Evolutionary conservation across 2,329 filamentous ascomycete species (phyloP).

Genomic region (Pyrenochaeta sp.): DNA sequence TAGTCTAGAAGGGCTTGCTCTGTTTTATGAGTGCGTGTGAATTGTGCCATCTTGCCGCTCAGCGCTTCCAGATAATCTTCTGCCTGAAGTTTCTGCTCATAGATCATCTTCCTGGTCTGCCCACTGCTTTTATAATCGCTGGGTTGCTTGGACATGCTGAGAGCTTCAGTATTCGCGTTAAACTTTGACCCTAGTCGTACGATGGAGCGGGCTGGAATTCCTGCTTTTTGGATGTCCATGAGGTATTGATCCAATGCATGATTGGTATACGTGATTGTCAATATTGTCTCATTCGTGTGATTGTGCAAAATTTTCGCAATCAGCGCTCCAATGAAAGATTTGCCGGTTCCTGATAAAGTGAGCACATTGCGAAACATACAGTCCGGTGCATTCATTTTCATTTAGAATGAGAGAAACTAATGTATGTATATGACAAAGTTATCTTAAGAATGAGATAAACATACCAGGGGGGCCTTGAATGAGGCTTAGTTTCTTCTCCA

Average conservation of each 20-base stretch:
- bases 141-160: slow-evolving; percentile 57
- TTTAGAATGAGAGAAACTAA: no score
- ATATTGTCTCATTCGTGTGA: slow-evolving; percentile 58
- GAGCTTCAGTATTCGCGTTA: slow-evolving; percentile 55
- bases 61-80: slow-evolving; percentile 36
- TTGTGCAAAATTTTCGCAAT: slow-evolving; percentile 64
- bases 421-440: slow-evolving; percentile 13
- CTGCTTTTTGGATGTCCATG: slow-evolving; percentile 68
- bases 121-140: slow-evolving; percentile 41
- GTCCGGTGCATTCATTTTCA: no score
- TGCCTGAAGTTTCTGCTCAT: slow-evolving; percentile 50
- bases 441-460: neutral
- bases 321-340: slow-evolving; percentile 75
- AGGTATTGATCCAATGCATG: slow-evolving; percentile 58
- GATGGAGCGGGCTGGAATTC: slow-evolving; percentile 60
- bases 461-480: slow-evolving; percentile 77
- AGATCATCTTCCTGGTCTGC: slow-evolving; percentile 53
- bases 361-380: no score
- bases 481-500: slow-evolving; percentile 63
- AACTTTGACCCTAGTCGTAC: slow-evolving; percentile 70
- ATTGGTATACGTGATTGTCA: slow-evolving; percentile 75
- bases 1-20: slow-evolving; percentile 50
- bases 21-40: slow-evolving; percentile 6
- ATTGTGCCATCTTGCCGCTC: slow-evolving; percentile 14
- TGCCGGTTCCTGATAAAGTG: slow-evolving; percentile 68